These are phyloP conservation scores for Arxiozyma heterogenica DNA, from an alignment of 1,139 yeast species.

Conservation along the genomic window DNA sequence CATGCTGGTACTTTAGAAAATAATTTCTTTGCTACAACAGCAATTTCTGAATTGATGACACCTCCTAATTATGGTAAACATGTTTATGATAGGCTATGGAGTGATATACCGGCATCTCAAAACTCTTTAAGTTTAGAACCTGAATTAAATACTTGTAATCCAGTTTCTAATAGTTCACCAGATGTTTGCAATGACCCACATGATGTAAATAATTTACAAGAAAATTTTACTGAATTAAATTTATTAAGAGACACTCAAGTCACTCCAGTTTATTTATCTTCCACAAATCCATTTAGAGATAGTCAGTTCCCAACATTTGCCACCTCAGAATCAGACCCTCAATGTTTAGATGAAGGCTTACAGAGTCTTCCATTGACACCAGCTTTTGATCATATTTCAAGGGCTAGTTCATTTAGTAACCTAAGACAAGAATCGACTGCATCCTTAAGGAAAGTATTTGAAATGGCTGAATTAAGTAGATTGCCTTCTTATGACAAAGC, in stretches of 20 bases:
- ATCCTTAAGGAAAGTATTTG: constrained; percentile 32
- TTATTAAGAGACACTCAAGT: constrained; percentile 1
- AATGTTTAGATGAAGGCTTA: constrained; percentile 1
- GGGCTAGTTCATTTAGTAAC: constrained; percentile 40
- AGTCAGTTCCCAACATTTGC: constrained; percentile 6
- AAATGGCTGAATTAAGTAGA: constrained; percentile 42
- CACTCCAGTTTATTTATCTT: constrained; percentile 2
- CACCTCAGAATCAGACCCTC: constrained; percentile 4
- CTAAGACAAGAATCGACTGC: constrained; percentile 13
- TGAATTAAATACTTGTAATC: background rate
- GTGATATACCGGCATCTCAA: constrained; percentile 37
- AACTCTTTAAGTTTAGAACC: constrained; percentile 3
- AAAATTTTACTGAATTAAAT: constrained; percentile 1
- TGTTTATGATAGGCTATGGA: constrained; percentile 78
- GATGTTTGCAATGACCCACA: background rate
- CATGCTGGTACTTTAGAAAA: constrained; percentile 9
- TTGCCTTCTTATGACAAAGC: constrained; percentile 87
- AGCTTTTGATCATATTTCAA: constrained; percentile 46
- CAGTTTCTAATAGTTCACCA: background rate
- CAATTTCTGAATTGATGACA: constrained; percentile 39
- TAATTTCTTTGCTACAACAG: constrained; percentile 14
- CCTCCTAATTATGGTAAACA: constrained; percentile 88
- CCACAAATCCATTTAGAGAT: constrained; percentile 6
- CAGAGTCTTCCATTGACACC: constrained; percentile 38
- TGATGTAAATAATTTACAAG: background rate